These are phyloP conservation scores for Pestalotiopsis sp. DNA, from an alignment of 2,329 filamentous ascomycete genomes.

Conservation along the genomic window DNA sequence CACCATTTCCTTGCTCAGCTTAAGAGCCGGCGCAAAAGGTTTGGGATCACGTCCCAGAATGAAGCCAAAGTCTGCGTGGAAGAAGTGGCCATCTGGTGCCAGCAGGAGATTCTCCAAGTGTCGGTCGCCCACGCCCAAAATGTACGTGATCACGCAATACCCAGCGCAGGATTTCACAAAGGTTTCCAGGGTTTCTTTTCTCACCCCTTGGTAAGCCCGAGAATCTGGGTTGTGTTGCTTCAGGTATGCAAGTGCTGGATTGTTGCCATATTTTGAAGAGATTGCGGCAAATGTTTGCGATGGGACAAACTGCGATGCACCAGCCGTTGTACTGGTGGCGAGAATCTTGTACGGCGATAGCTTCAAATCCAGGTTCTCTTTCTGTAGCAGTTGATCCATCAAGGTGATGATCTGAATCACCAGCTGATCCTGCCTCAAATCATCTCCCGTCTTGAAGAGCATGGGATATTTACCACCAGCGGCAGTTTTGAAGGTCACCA, in stretches of 20 bases:
- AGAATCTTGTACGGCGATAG: slow-evolving; percentile 95
- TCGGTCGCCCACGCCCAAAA: slow-evolving; percentile 92
- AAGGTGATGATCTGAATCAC: slow-evolving; percentile 96
- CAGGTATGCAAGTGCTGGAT: slow-evolving; percentile 78
- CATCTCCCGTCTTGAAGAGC: slow-evolving; percentile 96
- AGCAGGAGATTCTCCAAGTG: slow-evolving; percentile 95
- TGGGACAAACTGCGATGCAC: slow-evolving; percentile 90
- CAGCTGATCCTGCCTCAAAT: slow-evolving; percentile 93
- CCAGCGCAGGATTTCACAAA: slow-evolving; percentile 96
- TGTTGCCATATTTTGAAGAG: slow-evolving; percentile 76
- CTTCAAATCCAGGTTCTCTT: slow-evolving; percentile 95
- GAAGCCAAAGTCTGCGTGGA: slow-evolving; percentile 98
- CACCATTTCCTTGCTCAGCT: slow-evolving; percentile 96
- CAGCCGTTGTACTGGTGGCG: slow-evolving; percentile 85
- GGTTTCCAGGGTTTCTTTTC: slow-evolving; percentile 90
- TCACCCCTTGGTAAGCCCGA: slow-evolving; percentile 77
- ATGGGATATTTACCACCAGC: slow-evolving; percentile 82
- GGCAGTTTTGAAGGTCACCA: slow-evolving; percentile 84
- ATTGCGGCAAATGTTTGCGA: slow-evolving; percentile 84
- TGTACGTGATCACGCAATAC: slow-evolving; percentile 98
- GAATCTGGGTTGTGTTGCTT: slow-evolving; percentile 88
- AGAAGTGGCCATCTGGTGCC: slow-evolving; percentile 89
- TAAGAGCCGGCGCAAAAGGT: slow-evolving; percentile 95
- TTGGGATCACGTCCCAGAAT: slow-evolving; percentile 97
- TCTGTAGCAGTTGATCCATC: slow-evolving; percentile 94